These are phyloP conservation scores for Pyracantha coccinea DNA, from an alignment of 331 rosid species.

Conservation along the genomic window DNA sequence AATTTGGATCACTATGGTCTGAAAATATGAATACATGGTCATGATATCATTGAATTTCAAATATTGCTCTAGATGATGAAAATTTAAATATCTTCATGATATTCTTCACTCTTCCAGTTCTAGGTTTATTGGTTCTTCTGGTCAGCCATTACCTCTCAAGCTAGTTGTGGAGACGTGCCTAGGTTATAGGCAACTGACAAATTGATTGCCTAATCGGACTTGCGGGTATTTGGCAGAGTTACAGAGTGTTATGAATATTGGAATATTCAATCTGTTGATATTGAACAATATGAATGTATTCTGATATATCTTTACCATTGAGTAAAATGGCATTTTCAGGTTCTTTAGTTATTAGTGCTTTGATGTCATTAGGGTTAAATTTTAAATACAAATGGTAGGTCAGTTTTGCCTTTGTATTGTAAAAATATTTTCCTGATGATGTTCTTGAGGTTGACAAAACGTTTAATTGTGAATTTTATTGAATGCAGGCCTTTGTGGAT, in stretches of 20 bases:
- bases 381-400: background rate
- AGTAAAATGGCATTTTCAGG: background rate
- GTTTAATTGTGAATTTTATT: background rate
- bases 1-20: background rate
- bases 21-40: background rate
- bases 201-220: background rate
- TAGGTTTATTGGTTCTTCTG: background rate
- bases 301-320: background rate
- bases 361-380: background rate
- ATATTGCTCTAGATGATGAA: background rate
- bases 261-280: background rate
- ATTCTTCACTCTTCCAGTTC: background rate
- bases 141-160: background rate
- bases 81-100: background rate
- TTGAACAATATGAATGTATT: background rate
- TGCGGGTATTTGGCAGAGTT: background rate
- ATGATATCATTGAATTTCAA: background rate
- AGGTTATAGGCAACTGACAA: background rate
- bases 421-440: background rate
- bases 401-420: background rate
- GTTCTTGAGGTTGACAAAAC: slow-evolving; percentile 6
- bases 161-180: background rate
- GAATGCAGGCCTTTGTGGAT: slow-evolving; percentile 34
- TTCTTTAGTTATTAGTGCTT: background rate
- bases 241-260: background rate